Evolutionary conservation across 495 filamentous ascomycete genomes (phyloP).

Genomic region (Annulohypoxylon maeteangense): DNA sequence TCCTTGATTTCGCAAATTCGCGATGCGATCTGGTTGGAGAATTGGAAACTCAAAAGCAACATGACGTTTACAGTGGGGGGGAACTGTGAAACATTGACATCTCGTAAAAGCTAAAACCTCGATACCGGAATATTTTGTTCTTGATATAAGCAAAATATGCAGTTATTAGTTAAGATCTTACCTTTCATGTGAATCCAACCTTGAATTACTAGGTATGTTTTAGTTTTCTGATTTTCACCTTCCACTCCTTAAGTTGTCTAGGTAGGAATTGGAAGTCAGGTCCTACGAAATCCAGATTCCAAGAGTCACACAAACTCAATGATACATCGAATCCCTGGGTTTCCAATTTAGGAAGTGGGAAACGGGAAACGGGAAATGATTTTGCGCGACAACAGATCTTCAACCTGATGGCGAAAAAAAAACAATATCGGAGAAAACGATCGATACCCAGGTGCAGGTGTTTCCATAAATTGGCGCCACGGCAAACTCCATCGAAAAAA

Average conservation of each 20-base stretch:
- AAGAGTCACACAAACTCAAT: not conserved
- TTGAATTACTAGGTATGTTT: not conserved
- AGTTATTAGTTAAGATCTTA: not conserved
- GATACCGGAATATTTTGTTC: too few relatives aligned
- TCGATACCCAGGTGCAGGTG: not conserved
- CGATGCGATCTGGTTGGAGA: constrained; percentile 34
- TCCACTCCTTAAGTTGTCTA: not conserved
- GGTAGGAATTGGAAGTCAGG: not conserved
- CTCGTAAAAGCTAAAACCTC: not conserved
- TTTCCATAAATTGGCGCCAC: not conserved
- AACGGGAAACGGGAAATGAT: not conserved
- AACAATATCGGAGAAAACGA: not conserved
- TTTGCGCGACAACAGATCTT: not conserved
- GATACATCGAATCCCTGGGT: not conserved
- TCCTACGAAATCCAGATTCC: not conserved
- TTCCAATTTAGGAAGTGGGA: not conserved
- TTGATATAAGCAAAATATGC: not conserved
- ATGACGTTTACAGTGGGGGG: constrained; percentile 24
- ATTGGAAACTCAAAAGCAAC: constrained; percentile 1
- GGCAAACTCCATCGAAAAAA: not conserved
- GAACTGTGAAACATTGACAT: not conserved
- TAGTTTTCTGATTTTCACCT: not conserved
- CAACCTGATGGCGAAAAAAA: not conserved
- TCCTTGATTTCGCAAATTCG: constrained; percentile 20
- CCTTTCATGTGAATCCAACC: too few relatives aligned